A percentile compares a stretch with the other conserved stretches of the same genome.
These are phyloP conservation scores for Aspergillus udagawae DNA, from an alignment of 2,329 filamentous ascomycete genomes.

Conservation along the genomic window DNA sequence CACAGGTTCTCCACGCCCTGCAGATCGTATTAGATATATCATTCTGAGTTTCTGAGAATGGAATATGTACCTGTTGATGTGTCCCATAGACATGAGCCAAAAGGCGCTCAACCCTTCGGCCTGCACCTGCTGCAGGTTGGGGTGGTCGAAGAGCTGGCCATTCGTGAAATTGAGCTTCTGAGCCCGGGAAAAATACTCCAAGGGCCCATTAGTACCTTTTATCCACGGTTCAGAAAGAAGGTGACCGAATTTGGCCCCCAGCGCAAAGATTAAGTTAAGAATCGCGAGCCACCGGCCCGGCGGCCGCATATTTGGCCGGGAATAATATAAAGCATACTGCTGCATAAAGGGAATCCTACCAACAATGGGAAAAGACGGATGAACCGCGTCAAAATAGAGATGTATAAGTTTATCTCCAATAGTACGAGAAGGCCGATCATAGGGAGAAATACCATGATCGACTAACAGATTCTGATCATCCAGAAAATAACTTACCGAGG, in stretches of 20 bases:
- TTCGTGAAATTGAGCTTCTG: background rate
- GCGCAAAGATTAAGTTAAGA: background rate
- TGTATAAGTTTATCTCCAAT: background rate
- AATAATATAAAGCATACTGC: background rate
- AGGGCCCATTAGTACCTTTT: background rate
- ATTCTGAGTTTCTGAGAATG: background rate
- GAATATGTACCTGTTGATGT: background rate
- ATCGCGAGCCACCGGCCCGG: background rate
- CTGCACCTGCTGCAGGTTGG: background rate
- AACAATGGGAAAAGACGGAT: background rate
- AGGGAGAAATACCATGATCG: background rate
- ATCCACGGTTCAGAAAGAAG: background rate
- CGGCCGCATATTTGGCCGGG: background rate
- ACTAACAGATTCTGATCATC: background rate
- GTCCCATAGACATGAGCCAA: background rate
- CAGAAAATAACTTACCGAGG: background rate
- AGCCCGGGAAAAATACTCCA: background rate
- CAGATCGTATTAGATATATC: background rate
- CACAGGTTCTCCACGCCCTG: background rate
- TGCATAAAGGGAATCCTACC: background rate
- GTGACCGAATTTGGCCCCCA: background rate
- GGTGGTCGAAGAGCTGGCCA: background rate
- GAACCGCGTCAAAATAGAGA: background rate
- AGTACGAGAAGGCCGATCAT: background rate
- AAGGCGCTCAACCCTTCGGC: background rate